Conservation (phyloP, 2,329 filamentous ascomycete species). For the Arthrobotrys megalospora region DNA sequence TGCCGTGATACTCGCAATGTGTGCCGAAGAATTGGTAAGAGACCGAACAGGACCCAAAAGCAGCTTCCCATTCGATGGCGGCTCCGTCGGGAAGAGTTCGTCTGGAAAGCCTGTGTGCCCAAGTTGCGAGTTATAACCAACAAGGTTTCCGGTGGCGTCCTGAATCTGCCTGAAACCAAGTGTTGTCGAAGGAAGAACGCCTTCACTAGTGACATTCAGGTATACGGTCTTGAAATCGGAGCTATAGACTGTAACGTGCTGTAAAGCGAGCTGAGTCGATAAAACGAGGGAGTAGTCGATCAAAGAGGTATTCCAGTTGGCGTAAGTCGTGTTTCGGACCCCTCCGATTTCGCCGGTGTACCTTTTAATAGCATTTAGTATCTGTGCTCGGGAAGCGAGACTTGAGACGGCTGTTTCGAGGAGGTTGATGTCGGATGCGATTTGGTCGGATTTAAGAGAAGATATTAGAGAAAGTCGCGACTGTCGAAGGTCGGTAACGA, state of each 20-base stretch:
- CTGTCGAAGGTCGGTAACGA: conserved; percentile 56
- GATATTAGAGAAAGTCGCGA: conserved; percentile 50
- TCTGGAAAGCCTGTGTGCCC: conserved; percentile 54
- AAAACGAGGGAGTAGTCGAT: conserved; percentile 53
- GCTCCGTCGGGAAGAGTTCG: conserved; percentile 36
- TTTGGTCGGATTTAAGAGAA: conserved; percentile 52
- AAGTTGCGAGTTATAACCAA: conserved; percentile 48
- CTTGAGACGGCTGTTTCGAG: conserved; percentile 44
- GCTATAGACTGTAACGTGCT: conserved; percentile 55
- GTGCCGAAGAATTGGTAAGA: conserved; percentile 42
- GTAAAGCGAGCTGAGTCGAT: conserved; percentile 47
- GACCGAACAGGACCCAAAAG: conserved; percentile 47
- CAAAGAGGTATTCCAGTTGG: conserved; percentile 56
- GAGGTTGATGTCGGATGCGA: conserved; percentile 50
- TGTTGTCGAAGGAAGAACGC: conserved; percentile 32
- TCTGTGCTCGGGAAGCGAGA: conserved; percentile 49
- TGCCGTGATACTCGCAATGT: conserved; percentile 45
- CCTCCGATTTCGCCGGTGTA: conserved; percentile 54
- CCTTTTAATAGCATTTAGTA: conserved; percentile 58
- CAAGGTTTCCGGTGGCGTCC: conserved; percentile 48
- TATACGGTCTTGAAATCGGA: conserved; percentile 47
- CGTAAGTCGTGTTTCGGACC: conserved; percentile 40
- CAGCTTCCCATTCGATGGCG: conserved; percentile 25
- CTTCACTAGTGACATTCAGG: conserved; percentile 49
- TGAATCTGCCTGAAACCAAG: conserved; percentile 39